Percentiles rank a stretch among this genome's conserved stretches.
phyloP scores from a whole-genome alignment of 2,329 filamentous ascomycete genomes.

The Penicillium sp. region DNA sequence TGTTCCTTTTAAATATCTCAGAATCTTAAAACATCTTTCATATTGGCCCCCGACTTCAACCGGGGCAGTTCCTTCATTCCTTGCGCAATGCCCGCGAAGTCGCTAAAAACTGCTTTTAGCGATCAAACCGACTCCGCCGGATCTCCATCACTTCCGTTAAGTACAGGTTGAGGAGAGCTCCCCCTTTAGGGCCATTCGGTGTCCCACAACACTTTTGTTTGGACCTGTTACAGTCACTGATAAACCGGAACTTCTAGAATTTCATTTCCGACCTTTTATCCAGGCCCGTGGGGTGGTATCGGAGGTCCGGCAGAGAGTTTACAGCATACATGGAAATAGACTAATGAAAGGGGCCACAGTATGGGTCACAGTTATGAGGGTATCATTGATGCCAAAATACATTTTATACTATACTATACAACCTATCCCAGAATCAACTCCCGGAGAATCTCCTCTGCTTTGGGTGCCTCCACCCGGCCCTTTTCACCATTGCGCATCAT shows the following conservation, averaged over 20 bases:
- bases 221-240: slow-evolving; percentile 11
- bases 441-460: slow-evolving; percentile 55
- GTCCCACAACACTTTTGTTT: slow-evolving; percentile 26
- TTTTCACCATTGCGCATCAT: slow-evolving; percentile 63
- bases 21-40: slow-evolving; percentile 7
- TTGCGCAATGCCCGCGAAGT: slow-evolving; percentile 20
- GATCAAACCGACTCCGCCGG: slow-evolving; percentile 31
- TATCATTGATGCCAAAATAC: slow-evolving; percentile 24
- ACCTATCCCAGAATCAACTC: slow-evolving; percentile 43
- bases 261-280: neutral
- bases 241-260: slow-evolving; percentile 12
- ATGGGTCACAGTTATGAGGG: slow-evolving; percentile 10
- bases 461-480: slow-evolving; percentile 60
- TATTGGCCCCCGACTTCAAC: slow-evolving; percentile 10
- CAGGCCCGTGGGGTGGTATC: neutral
- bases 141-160: slow-evolving; percentile 44
- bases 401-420: slow-evolving; percentile 11
- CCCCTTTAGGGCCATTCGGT: slow-evolving; percentile 26
- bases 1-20: neutral
- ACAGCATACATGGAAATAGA: too few relatives aligned
- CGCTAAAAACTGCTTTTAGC: slow-evolving; percentile 50
- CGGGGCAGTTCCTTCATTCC: slow-evolving; percentile 13
- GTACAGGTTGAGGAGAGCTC: slow-evolving; percentile 48
- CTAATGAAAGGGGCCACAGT: neutral
- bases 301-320: neutral